phyloP scores from a whole-genome alignment of 257 asterid species.

The Solanum verrucosum region DNA sequence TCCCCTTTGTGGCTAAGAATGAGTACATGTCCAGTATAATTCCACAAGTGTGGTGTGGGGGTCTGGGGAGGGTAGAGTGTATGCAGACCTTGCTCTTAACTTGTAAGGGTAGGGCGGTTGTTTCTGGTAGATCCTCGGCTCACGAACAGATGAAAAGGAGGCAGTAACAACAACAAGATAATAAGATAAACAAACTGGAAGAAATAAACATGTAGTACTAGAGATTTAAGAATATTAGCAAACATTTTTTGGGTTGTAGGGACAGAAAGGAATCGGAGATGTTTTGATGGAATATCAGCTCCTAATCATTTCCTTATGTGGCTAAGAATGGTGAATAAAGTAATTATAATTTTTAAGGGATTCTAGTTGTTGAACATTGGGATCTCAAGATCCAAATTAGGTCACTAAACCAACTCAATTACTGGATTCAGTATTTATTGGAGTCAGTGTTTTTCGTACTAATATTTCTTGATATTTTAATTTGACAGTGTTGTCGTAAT shows the following conservation, averaged over 20 bases:
- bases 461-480: not conserved
- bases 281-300: not conserved
- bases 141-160: not conserved
- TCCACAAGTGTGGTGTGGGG: not conserved
- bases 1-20: not conserved
- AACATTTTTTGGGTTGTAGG: not conserved
- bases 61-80: not conserved
- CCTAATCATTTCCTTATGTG: not conserved
- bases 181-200: not conserved
- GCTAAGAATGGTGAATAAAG: not conserved
- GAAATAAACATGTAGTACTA: not conserved
- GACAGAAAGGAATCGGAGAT: not conserved
- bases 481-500: not conserved
- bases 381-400: not conserved
- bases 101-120: not conserved
- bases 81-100: not conserved
- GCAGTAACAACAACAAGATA: not conserved
- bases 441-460: not conserved
- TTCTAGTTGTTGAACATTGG: not conserved
- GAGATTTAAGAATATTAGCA: not conserved
- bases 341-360: not conserved
- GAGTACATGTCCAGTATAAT: not conserved
- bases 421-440: not conserved
- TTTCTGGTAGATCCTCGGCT: not conserved
- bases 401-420: not conserved